Evolutionary conservation across 257 asterid genomes (phyloP), one percentile per base, ranked within the genome.

Genomic region (Leonotis leonurus): DNA sequence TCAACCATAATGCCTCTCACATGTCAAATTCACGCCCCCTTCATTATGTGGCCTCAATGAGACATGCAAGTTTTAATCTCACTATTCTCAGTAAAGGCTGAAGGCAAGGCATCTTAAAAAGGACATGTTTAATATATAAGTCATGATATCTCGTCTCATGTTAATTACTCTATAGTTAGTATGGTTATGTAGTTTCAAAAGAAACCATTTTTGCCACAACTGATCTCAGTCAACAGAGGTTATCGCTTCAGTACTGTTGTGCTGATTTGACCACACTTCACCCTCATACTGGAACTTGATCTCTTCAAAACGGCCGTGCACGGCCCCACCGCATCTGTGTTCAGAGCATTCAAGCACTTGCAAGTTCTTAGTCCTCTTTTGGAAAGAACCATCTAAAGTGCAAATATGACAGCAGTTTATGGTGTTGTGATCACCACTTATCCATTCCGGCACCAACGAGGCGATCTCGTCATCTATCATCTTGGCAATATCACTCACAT

Each of bases 271-370:
- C 49, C 49, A 16, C 22, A 7, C 17, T 16, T 43, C 24, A 11
- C 69, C 84, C 51, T 83, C 89, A n/a, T 76, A 67, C 21, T 79
- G 84, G 67, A 77, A 81, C 0, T 77, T 83, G 44, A 87, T 78
- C 77, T 85, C 94, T 54, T 88, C 96, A 39, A 88, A 88, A 29
- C 92, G 88, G 37, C 94, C 89, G 59, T 85, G 96, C 25, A 78
- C 63, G 5, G 81, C 81, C 10, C 83, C 87, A 57, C 81, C 86
- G 60, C 89, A 78, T 5, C 83, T 82, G 11, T 78, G 83, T 54
- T 65, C 69, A 5, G 83, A 61, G 56, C 83, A 80, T 32, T 80
- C 73, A 26, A 68, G 75, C 26, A 75, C 69, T 54, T 81, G 81
- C 68, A 76, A 51, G 45, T 55, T 80, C 73, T 60, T 79, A 22